phyloP scores from a whole-genome alignment of 1,284 basidiomycete genomes.

The Cystobasidiaceae sp. region DNA sequence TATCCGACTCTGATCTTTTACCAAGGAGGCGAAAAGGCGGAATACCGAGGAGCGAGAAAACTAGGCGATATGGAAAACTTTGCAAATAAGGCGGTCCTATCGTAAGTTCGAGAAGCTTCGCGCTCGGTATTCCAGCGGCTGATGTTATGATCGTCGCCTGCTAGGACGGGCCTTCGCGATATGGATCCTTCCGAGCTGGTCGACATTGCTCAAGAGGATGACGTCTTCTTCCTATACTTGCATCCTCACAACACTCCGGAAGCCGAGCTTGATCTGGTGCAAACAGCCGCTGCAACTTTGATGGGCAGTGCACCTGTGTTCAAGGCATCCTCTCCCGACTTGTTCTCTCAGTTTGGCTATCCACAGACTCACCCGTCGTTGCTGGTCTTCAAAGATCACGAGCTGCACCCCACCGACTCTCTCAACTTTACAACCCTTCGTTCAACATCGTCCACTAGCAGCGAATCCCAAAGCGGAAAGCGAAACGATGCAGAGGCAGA shows the following conservation, averaged over 20 bases:
- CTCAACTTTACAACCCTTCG: conserved; percentile 23
- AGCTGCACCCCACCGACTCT: conserved; percentile 44
- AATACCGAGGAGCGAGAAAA: conserved; percentile 65
- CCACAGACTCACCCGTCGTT: conserved; percentile 31
- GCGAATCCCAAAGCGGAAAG: not conserved
- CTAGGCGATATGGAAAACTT: conserved; percentile 65
- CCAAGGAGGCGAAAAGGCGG: conserved; percentile 54
- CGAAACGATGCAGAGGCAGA: conserved; percentile 28
- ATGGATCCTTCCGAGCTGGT: conserved; percentile 55
- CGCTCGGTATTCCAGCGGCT: too few species aligned
- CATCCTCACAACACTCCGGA: conserved; percentile 52
- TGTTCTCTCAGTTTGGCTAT: conserved; percentile 30
- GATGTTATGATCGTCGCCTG: too few species aligned
- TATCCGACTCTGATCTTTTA: conserved; percentile 76
- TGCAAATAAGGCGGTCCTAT: conserved; percentile 61
- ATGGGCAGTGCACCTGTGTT: conserved; percentile 60
- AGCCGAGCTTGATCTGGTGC: conserved; percentile 47
- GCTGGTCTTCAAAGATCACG: conserved; percentile 57
- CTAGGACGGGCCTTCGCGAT: conserved; percentile 50
- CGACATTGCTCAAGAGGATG: conserved; percentile 53
- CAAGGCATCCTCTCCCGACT: conserved; percentile 51
- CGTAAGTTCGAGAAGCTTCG: too few species aligned
- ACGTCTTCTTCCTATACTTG: conserved; percentile 69
- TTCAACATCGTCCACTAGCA: conserved; percentile 27
- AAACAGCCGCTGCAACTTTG: conserved; percentile 8